Conservation (phyloP, 208 protist species). For the Trypanosoma avium region DNA sequence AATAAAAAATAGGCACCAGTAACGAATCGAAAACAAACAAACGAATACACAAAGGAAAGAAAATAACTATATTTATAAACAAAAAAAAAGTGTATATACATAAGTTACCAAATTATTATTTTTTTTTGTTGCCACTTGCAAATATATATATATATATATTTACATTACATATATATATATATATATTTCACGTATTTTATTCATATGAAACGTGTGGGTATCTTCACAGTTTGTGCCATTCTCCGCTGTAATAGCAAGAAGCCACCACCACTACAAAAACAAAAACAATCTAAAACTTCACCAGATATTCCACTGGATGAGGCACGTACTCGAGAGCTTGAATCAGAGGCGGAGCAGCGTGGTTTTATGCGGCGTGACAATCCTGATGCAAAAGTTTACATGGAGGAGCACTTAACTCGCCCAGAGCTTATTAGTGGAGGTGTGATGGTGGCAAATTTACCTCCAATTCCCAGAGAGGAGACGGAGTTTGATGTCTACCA, state of each 20-base stretch:
- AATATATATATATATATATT: no score
- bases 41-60: no score
- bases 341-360: conserved; percentile 45
- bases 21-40: no score
- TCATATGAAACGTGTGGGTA: conserved; percentile 6
- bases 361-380: conserved; percentile 64
- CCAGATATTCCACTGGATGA: conserved; percentile 12
- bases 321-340: conserved; percentile 32
- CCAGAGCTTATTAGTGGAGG: conserved; percentile 43
- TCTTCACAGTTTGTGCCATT: no score
- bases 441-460: conserved; percentile 69
- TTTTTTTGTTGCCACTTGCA: no score
- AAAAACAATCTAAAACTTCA: not conserved
- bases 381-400: conserved; percentile 50
- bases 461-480: conserved; percentile 38
- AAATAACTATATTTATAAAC: no score
- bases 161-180: no score
- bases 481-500: conserved; percentile 76
- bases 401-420: conserved; percentile 46
- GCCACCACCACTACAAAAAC: not conserved
- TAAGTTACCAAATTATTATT: no score
- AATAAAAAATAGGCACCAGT: no score
- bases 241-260: not conserved
- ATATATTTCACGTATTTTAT: no score
- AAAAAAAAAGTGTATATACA: no score